Conservation (phyloP, 2,329 filamentous ascomycete genomes). For the Pseudocercospora macadamiae region DNA sequence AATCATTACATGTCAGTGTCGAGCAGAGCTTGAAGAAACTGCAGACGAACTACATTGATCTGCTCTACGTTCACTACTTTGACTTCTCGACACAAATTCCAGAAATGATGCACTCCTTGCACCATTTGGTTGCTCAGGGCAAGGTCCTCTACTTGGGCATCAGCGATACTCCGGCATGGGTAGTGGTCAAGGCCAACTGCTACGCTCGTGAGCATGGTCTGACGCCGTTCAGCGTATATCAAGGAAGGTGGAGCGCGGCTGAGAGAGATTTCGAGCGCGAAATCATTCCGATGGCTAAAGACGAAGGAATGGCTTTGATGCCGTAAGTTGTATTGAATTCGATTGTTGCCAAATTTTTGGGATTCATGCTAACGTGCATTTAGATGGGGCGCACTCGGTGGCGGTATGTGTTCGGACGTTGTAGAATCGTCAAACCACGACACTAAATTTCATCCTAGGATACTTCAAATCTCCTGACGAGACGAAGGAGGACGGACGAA, state of each 20-base stretch:
- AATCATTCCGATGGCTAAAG: constrained; percentile 63
- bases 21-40: constrained; percentile 50
- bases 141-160: constrained; percentile 71
- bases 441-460: background rate
- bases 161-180: constrained; percentile 68
- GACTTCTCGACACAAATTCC: constrained; percentile 49
- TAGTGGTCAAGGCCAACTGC: constrained; percentile 26
- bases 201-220: constrained; percentile 70
- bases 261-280: constrained; percentile 54
- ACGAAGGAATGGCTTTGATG: constrained; percentile 60
- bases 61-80: constrained; percentile 43
- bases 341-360: too few relatives aligned
- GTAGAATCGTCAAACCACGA: background rate
- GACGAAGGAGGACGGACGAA: constrained; percentile 10
- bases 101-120: constrained; percentile 70
- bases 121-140: constrained; percentile 60
- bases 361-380: too few relatives aligned
- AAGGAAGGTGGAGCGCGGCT: constrained; percentile 57
- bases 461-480: constrained; percentile 18
- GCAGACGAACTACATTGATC: constrained; percentile 69
- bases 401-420: background rate
- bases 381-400: constrained; percentile 56
- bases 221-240: constrained; percentile 69
- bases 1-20: constrained; percentile 60
- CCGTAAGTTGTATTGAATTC: too few relatives aligned